Evolutionary conservation across 768 basidiomycete species (phyloP).

Genomic region (Udeniomyces megalosporus): DNA sequence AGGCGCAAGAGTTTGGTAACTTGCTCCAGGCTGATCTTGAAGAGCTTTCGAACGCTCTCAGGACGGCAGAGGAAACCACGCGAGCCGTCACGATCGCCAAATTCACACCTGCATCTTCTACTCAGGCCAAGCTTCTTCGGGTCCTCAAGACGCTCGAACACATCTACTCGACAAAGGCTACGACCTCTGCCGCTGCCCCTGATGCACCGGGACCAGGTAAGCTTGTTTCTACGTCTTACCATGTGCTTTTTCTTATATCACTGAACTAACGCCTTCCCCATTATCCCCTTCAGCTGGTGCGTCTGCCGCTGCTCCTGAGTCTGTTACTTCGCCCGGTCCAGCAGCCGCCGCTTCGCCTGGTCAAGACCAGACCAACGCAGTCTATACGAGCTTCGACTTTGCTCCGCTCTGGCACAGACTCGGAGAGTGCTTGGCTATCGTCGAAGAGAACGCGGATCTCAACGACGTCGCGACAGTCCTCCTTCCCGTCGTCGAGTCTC

Average conservation of each 20-base stretch:
- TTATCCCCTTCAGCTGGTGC: not conserved
- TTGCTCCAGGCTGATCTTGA: constrained; percentile 58
- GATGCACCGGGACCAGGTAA: not conserved
- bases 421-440: constrained; percentile 69
- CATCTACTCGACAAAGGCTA: constrained; percentile 44
- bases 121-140: constrained; percentile 88
- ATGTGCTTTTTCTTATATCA: not conserved
- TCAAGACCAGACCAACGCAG: constrained; percentile 62
- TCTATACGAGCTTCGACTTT: constrained; percentile 85
- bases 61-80: constrained; percentile 40
- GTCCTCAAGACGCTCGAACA: constrained; percentile 96
- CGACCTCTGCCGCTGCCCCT: not conserved
- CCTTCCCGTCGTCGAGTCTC: constrained; percentile 80
- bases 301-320: not conserved
- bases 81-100: constrained; percentile 51
- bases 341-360: constrained; percentile 16
- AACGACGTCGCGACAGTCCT: constrained; percentile 84
- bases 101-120: constrained; percentile 85
- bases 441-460: constrained; percentile 62
- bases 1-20: constrained; percentile 77
- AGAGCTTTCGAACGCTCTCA: constrained; percentile 50
- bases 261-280: not conserved
- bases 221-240: not conserved
- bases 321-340: not conserved
- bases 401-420: constrained; percentile 73